These are phyloP conservation scores for Galerina sulciceps DNA, from an alignment of 768 basidiomycete genomes.

Conservation along the genomic window DNA sequence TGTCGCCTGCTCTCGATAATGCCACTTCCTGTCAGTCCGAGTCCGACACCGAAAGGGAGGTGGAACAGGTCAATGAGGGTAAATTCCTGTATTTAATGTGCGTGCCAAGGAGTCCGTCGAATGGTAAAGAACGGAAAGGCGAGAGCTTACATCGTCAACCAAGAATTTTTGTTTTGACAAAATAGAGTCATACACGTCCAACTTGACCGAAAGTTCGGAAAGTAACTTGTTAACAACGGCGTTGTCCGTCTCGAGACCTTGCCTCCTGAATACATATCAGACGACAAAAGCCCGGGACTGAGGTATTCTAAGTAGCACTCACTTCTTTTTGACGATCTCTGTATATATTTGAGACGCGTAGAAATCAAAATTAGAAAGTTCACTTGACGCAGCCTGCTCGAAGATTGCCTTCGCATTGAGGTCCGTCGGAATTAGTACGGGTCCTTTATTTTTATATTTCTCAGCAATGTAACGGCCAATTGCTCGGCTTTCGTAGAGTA, in stretches of 20 bases:
- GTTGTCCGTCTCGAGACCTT: constrained; percentile 34
- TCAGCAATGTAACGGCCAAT: constrained; percentile 61
- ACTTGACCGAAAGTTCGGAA: constrained; percentile 37
- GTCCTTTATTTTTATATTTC: constrained; percentile 58
- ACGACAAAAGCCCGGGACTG: neutral
- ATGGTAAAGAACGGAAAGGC: neutral
- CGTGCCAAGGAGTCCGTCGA: neutral
- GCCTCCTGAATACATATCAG: constrained; percentile 15
- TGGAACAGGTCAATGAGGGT: constrained; percentile 66
- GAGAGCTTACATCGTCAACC: constrained; percentile 49
- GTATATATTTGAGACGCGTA: constrained; percentile 41
- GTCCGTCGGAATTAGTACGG: constrained; percentile 51
- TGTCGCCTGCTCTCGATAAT: constrained; percentile 43
- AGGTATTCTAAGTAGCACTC: constrained; percentile 3
- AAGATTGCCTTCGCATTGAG: constrained; percentile 44
- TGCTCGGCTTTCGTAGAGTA: constrained; percentile 67
- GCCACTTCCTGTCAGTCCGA: constrained; percentile 25
- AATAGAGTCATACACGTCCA: constrained; percentile 61
- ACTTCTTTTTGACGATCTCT: constrained; percentile 61
- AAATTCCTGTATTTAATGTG: constrained; percentile 29
- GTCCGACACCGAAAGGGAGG: constrained; percentile 41
- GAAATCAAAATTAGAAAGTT: constrained; percentile 57
- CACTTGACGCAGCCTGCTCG: constrained; percentile 57
- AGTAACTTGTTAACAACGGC: constrained; percentile 27
- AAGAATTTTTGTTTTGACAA: constrained; percentile 60